Evolutionary conservation across 495 filamentous ascomycete species (phyloP).

Genomic region (Aspergillus incahuasiensis): DNA sequence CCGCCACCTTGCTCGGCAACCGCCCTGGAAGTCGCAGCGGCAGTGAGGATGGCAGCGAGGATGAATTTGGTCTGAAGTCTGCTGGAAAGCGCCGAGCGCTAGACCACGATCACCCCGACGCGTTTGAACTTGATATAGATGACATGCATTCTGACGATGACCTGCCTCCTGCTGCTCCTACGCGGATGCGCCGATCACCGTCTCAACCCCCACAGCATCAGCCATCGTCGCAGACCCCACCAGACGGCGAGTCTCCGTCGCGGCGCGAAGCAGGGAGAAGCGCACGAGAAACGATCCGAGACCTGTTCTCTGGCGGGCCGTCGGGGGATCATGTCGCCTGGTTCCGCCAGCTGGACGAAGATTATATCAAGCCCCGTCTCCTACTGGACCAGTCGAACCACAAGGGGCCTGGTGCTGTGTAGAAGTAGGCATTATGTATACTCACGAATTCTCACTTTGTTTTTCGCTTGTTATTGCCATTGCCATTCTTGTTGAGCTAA

Average conservation of each 20-base stretch:
- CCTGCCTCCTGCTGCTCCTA: constrained; percentile 43
- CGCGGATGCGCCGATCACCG: constrained; percentile 52
- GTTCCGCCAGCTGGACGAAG: constrained; percentile 92
- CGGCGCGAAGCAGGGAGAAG: constrained; percentile 32
- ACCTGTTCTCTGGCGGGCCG: constrained; percentile 64
- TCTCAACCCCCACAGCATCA: constrained; percentile 36
- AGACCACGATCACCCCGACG: constrained; percentile 52
- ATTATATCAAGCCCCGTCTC: constrained; percentile 91
- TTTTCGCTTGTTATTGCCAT: background rate
- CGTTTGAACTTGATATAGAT: constrained; percentile 43
- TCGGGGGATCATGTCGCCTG: constrained; percentile 84
- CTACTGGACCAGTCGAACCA: constrained; percentile 69
- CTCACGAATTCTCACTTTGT: constrained; percentile 15
- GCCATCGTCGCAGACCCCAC: constrained; percentile 43
- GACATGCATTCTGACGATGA: constrained; percentile 45
- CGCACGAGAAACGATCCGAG: constrained; percentile 64
- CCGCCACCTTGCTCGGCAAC: constrained; percentile 35
- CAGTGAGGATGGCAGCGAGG: constrained; percentile 41
- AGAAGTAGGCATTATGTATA: constrained; percentile 19
- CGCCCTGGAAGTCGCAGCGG: constrained; percentile 49
- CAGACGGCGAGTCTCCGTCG: constrained; percentile 28
- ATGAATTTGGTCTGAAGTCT: constrained; percentile 43
- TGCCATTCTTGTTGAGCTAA: constrained; percentile 13
- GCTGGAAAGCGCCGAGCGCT: constrained; percentile 56
- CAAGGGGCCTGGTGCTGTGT: constrained; percentile 44